Conservation (phyloP, 768 basidiomycete species). For the Mycena vulgaris region DNA sequence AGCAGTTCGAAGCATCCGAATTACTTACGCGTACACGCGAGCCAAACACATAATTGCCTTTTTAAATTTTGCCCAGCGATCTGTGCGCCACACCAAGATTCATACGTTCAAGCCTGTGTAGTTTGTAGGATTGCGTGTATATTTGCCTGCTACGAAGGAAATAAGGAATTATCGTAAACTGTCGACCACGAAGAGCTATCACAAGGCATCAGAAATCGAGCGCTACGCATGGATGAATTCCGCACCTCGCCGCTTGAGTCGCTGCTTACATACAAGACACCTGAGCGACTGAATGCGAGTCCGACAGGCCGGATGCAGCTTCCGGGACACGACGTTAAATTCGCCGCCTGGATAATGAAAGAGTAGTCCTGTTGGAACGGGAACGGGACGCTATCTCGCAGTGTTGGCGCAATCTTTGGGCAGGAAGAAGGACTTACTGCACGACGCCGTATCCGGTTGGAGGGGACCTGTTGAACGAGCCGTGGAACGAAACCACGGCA, state of each 20-base stretch:
- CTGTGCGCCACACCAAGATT: no score
- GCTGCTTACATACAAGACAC: constrained; percentile 57
- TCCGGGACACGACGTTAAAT: constrained; percentile 56
- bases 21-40: no score
- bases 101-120: no score
- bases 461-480: constrained; percentile 57
- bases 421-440: constrained; percentile 42
- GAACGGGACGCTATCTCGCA: constrained; percentile 45
- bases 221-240: not conserved
- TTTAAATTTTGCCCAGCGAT: no score
- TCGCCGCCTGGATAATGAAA: constrained; percentile 58
- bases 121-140: no score
- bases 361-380: constrained; percentile 34
- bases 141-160: no score
- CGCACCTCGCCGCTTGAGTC: constrained; percentile 61
- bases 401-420: not conserved
- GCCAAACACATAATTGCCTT: no score
- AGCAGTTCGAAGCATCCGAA: no score
- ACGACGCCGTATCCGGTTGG: constrained; percentile 66
- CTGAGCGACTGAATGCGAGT: constrained; percentile 54
- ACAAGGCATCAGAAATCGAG: constrained; percentile 5
- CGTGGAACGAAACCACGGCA: constrained; percentile 63
- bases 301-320: constrained; percentile 63
- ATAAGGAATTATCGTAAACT: no score
- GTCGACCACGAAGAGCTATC: constrained; percentile 28